Percentiles rank a stretch among this genome's conserved stretches.
Conservation (phyloP, 805 yeast genomes). For the Clavispora asparagi region DNA sequence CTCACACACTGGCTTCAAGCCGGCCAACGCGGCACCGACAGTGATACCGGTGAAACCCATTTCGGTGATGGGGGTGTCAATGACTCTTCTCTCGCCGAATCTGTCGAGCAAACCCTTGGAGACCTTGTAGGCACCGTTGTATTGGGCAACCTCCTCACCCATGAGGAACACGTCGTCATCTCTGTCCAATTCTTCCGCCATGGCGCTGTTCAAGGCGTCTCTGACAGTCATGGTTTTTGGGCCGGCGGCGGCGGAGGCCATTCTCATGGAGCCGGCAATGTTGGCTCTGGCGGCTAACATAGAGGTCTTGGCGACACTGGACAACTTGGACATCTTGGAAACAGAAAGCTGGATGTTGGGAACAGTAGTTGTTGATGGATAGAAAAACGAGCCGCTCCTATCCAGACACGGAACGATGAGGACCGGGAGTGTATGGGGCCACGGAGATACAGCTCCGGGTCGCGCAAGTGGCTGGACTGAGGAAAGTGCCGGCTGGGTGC, state of each 20-base stretch:
- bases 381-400: constrained; percentile 1
- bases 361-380: constrained; percentile 2
- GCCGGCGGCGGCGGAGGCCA: constrained; percentile 46
- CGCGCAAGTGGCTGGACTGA: neutral
- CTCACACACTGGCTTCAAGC: constrained; percentile 94
- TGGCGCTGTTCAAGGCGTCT: constrained; percentile 91
- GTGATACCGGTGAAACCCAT: constrained; percentile 97
- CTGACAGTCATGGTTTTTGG: constrained; percentile 78
- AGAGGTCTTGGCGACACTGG: constrained; percentile 41
- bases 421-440: constrained; percentile 15
- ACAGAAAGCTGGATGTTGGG: neutral
- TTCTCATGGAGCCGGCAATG: constrained; percentile 24
- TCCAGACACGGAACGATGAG: constrained; percentile 15
- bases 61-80: constrained; percentile 98
- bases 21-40: constrained; percentile 94
- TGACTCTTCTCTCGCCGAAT: constrained; percentile 88
- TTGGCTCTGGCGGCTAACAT: constrained; percentile 30
- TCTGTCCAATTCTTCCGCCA: constrained; percentile 96
- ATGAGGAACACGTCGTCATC: constrained; percentile 90
- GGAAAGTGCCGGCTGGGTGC: neutral
- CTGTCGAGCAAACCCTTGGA: constrained; percentile 93
- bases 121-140: constrained; percentile 98
- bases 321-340: constrained; percentile 21
- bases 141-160: constrained; percentile 99
- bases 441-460: constrained; percentile 16